Evolutionary conservation across 2,329 filamentous ascomycete species (phyloP).

Genomic region (Pseudocercospora macadamiae): DNA sequence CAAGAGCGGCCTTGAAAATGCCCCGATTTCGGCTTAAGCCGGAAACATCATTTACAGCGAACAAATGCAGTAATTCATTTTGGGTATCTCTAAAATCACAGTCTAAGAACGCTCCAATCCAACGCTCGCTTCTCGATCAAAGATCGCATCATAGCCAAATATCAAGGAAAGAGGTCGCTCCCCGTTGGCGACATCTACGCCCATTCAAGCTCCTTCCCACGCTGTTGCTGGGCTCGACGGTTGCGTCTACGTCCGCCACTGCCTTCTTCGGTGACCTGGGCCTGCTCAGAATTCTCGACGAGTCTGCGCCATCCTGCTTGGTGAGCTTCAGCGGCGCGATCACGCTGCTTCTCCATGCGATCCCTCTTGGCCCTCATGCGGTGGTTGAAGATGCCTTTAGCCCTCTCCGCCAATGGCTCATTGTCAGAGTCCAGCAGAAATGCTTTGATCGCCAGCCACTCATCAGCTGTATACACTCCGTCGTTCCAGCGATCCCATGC

Average conservation of each 20-base stretch:
- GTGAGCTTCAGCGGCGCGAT: not conserved
- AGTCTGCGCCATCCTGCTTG: not conserved
- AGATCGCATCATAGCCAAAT: too few species aligned
- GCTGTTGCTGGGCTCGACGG: not conserved
- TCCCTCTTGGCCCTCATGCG: not conserved
- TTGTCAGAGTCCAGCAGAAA: constrained; percentile 7
- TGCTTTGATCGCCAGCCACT: not conserved
- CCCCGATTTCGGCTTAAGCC: not conserved
- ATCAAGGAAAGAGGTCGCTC: too few species aligned
- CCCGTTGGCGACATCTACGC: too few species aligned
- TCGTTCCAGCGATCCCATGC: constrained; percentile 2
- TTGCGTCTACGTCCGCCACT: constrained; percentile 2
- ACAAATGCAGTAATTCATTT: too few species aligned
- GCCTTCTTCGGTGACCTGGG: not conserved
- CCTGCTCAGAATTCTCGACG: not conserved
- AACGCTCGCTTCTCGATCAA: too few species aligned
- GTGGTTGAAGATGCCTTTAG: constrained; percentile 6
- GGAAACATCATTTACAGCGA: too few species aligned
- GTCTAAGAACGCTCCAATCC: too few species aligned
- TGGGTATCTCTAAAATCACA: too few species aligned
- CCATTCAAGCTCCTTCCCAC: too few species aligned
- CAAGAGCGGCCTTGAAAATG: not conserved
- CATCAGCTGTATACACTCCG: not conserved
- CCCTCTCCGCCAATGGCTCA: constrained; percentile 2
- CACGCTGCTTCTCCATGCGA: not conserved